Evolutionary conservation across 2,329 filamentous ascomycete species (phyloP).

Genomic region (Exophiala aquamarina): DNA sequence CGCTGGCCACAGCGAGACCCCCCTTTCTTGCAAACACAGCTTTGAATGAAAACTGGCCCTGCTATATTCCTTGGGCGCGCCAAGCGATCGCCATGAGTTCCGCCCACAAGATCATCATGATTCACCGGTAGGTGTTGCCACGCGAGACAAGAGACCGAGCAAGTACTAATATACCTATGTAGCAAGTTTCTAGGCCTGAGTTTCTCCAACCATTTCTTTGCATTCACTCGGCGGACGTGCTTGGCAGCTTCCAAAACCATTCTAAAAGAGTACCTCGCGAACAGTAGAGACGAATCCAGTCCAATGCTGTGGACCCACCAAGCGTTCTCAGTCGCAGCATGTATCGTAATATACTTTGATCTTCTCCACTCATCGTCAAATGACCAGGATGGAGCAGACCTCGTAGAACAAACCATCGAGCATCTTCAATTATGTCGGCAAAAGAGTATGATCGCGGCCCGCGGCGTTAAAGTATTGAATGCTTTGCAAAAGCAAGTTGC

Average conservation of each 20-base stretch:
- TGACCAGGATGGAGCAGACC: conserved; percentile 6
- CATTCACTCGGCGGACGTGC: conserved; percentile 43
- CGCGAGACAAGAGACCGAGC: too few species aligned
- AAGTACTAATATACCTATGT: neutral
- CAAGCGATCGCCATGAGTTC: conserved; percentile 40
- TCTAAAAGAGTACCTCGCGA: conserved; percentile 37
- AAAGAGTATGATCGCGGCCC: conserved; percentile 22
- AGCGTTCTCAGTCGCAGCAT: conserved; percentile 40
- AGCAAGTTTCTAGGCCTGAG: conserved; percentile 43
- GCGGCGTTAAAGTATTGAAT: conserved; percentile 19
- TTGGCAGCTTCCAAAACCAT: conserved; percentile 43
- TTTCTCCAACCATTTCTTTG: conserved; percentile 42
- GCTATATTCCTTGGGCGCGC: conserved; percentile 41
- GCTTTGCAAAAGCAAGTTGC: conserved; percentile 18
- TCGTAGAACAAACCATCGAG: conserved; percentile 14
- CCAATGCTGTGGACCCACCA: conserved; percentile 45
- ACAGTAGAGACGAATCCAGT: conserved; percentile 35
- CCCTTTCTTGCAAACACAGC: conserved; percentile 35
- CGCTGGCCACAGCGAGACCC: conserved; percentile 34
- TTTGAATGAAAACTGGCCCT: conserved; percentile 39
- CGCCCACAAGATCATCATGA: conserved; percentile 26
- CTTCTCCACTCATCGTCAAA: conserved; percentile 34
- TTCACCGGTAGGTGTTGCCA: conserved; percentile 16
- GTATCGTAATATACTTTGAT: conserved; percentile 39
- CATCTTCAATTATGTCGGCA: conserved; percentile 9